Base-by-base conservation (phyloP, 352 stramenopile genomes). In the Globisporangium ultimum region DNA sequence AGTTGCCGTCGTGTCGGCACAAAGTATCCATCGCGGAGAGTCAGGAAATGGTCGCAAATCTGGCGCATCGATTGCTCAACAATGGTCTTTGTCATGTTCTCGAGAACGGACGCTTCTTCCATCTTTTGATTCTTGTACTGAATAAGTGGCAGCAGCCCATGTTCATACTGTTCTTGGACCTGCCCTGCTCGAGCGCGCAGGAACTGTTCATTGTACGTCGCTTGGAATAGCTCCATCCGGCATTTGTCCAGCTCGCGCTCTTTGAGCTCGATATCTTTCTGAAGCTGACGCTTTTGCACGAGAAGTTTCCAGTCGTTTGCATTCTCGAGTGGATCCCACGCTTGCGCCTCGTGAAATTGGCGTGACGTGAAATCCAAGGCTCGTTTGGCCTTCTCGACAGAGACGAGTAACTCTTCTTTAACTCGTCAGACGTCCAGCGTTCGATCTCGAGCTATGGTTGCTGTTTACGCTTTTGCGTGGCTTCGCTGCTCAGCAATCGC, bases 301-400 rank as follows among this genome's bases (percentile, higher is more conserved):
- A 93, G 66, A 5, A 80, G 67, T 21, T 56, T 72, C 78, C 84
- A 89, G 58, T 93, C 77, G 51, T 91, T 93, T 4, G 84, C 81
- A 54, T 93, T 93, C 59, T 93, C 84, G 2, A 93, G 61, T 1
- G 76, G 70, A 61, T 93, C 84, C 84, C 84, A 93, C 5, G 82
- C 77, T 53, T 91, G 82, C 6, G 79, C 70, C 57, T 88, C 65
- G 18, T 74, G 70, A 51, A 91, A 89, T 1, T 64, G 63, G 0
- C 74, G 70, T 13, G 73, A 85, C 1, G 69, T 48, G 22, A 88
- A 91, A 32, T 85, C 76, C 5, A 91, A 61, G 2, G 77, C 75
- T 48, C 66, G 69, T 46, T 69, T 70, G 6, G 81, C 73, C 20
- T 71, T 75, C 4, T 63, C 54, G 2, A 80, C 65, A 0, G 78